phyloP scores from a whole-genome alignment of 768 basidiomycete genomes.

The Rhodotorula sphaerocarpa region DNA sequence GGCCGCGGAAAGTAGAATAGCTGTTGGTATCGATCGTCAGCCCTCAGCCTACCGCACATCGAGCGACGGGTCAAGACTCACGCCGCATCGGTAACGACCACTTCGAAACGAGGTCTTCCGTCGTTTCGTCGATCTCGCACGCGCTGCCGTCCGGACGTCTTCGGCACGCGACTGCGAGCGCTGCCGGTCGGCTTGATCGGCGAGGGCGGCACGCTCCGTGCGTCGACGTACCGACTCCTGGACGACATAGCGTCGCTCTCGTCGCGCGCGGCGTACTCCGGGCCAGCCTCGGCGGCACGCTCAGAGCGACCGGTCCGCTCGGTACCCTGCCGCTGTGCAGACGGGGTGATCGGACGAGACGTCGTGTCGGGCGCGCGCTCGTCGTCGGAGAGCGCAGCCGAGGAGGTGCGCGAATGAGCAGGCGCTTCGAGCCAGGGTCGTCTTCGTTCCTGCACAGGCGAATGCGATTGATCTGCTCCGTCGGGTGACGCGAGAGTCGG shows the following conservation, averaged over 20 bases:
- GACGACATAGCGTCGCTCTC: too few species aligned
- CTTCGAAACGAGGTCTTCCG: conserved; percentile 39
- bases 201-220: conserved; percentile 11
- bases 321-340: neutral
- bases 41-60: neutral
- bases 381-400: conserved; percentile 7
- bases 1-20: conserved; percentile 46
- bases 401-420: conserved; percentile 11
- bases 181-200: neutral
- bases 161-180: neutral
- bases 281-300: neutral
- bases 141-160: neutral
- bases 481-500: too few species aligned
- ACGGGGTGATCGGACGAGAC: too few species aligned
- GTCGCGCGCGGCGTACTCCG: neutral
- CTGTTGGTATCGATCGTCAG: conserved; percentile 29
- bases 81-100: conserved; percentile 43
- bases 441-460: too few species aligned
- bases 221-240: conserved; percentile 13
- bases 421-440: neutral
- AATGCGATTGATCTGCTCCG: too few species aligned
- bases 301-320: too few species aligned
- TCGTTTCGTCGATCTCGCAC: neutral
- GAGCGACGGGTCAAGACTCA: neutral
- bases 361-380: neutral